Percentiles rank a stretch among this genome's conserved stretches.
phyloP scores from a whole-genome alignment of 768 basidiomycete species.

The Paxillus ammoniavirescens region DNA sequence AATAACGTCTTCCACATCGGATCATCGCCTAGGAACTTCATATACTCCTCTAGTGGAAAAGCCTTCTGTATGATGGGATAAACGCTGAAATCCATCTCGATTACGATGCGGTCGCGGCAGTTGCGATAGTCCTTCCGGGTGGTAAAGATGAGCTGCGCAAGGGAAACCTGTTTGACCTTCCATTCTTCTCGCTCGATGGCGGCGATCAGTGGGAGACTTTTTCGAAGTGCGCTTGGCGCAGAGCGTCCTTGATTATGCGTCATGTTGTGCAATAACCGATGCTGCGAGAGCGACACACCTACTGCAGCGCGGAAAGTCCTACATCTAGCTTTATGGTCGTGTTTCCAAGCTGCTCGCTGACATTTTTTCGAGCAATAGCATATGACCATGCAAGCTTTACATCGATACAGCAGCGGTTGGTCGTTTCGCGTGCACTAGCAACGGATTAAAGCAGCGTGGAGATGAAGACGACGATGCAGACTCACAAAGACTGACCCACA shows the following conservation, averaged over 20 bases:
- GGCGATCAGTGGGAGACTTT: neutral
- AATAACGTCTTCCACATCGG: neutral
- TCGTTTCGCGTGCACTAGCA: neutral
- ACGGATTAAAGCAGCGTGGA: neutral
- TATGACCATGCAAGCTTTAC: neutral
- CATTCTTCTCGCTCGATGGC: neutral
- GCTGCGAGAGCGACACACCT: neutral
- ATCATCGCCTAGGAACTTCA: neutral
- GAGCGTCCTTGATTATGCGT: neutral
- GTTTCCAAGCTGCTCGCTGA: neutral
- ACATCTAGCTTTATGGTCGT: neutral
- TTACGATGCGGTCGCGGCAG: neutral
- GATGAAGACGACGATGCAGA: neutral
- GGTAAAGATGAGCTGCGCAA: neutral
- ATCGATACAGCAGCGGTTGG: neutral
- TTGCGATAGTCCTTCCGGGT: neutral
- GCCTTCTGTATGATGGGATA: neutral
- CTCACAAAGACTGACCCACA: neutral
- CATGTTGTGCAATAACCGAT: neutral
- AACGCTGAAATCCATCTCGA: neutral
- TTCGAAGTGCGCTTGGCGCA: neutral
- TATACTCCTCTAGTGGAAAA: neutral
- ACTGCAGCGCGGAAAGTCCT: neutral
- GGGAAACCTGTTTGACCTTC: neutral
- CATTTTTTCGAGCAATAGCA: constrained; percentile 1